Evolutionary conservation across 306 rosid genomes (phyloP).

Genomic region (Corylus americana): DNA sequence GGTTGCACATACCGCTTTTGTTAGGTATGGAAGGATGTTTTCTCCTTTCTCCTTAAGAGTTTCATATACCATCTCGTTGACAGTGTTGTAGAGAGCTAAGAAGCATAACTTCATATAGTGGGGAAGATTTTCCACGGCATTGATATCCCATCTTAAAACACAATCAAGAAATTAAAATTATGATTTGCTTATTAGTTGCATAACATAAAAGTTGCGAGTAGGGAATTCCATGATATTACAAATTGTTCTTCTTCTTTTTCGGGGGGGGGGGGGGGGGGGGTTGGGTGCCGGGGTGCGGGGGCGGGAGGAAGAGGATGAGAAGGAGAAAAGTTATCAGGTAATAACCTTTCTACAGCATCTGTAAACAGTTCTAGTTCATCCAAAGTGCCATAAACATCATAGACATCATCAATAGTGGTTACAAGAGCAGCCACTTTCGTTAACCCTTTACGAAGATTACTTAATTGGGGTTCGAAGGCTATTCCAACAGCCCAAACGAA

Average conservation of each 20-base stretch:
- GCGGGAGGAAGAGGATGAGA: no score
- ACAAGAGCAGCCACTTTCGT: conserved; percentile 47
- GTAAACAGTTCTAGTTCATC: conserved; percentile 59
- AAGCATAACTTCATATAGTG: conserved; percentile 58
- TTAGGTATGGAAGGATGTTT: conserved; percentile 44
- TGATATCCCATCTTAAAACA: conserved; percentile 56
- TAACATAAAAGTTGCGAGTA: not conserved
- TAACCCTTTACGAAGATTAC: conserved; percentile 40
- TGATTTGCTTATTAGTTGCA: not conserved
- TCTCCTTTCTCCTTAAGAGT: conserved; percentile 39
- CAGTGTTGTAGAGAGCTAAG: conserved; percentile 61
- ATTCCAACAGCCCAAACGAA: conserved; percentile 55
- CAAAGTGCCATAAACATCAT: conserved; percentile 52
- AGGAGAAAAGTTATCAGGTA: no score
- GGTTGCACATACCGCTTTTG: conserved; percentile 38
- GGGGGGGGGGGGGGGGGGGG: no score
- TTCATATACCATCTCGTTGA: conserved; percentile 54
- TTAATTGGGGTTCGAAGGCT: conserved; percentile 37
- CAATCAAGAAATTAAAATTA: not conserved
- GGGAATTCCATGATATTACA: no score
- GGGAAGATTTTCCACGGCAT: conserved; percentile 38
- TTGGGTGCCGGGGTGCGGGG: no score
- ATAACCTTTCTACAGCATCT: conserved; percentile 48
- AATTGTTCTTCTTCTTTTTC: no score
- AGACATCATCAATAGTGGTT: conserved; percentile 54